Evolutionary conservation across 768 basidiomycete species (phyloP).

Genomic region (Rhizopogon rudus): DNA sequence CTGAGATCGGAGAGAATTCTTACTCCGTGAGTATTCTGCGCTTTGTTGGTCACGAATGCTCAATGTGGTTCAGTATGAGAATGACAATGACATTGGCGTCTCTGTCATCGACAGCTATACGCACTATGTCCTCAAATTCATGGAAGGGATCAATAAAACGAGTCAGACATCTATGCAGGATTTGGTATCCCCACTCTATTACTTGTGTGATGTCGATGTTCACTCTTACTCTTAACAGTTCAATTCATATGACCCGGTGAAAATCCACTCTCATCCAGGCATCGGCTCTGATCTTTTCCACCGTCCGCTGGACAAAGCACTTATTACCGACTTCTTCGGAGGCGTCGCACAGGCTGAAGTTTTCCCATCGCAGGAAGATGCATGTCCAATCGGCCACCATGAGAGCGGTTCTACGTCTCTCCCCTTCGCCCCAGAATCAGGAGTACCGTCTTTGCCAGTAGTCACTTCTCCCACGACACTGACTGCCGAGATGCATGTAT

Average conservation of each 20-base stretch:
- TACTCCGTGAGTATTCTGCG: constrained; percentile 64
- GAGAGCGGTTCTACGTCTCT: not conserved
- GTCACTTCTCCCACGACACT: not conserved
- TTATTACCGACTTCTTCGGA: constrained; percentile 84
- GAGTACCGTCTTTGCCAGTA: too few relatives aligned
- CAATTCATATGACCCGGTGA: constrained; percentile 64
- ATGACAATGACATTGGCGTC: constrained; percentile 91
- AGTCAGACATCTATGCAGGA: constrained; percentile 75
- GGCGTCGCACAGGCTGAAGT: constrained; percentile 85
- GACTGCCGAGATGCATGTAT: constrained; percentile 2
- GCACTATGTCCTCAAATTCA: constrained; percentile 84
- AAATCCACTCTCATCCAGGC: constrained; percentile 85
- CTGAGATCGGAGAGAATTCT: constrained; percentile 80
- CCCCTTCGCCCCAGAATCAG: too few relatives aligned
- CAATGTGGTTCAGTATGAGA: constrained; percentile 61
- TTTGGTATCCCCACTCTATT: constrained; percentile 53
- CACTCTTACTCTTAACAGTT: constrained; percentile 48
- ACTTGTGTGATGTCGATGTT: constrained; percentile 2
- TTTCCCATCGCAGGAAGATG: constrained; percentile 15
- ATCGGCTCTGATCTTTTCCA: constrained; percentile 80
- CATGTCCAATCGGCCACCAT: not conserved
- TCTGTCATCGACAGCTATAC: constrained; percentile 95
- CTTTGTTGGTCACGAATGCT: not conserved
- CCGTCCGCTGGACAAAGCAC: constrained; percentile 54
- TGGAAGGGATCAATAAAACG: constrained; percentile 93